Conservation (phyloP, 108 stramenopile genomes). For the Skeletonema costatum region DNA sequence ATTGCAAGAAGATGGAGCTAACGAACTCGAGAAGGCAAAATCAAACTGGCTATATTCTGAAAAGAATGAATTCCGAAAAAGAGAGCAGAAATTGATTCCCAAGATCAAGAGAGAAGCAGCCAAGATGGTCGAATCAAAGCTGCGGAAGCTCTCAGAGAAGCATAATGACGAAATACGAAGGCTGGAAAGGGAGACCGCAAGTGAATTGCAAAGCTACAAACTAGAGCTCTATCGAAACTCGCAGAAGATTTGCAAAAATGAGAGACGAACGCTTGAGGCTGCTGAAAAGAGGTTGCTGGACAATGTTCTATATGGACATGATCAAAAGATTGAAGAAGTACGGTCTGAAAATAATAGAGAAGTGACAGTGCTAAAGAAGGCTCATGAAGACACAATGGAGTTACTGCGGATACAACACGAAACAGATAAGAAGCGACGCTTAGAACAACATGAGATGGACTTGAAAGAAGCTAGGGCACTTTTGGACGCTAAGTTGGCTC, state of each 20-base stretch:
- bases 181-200: conserved; percentile 18
- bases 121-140: conserved; percentile 29
- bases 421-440: not conserved
- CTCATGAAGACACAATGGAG: not conserved
- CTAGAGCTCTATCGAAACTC: conserved; percentile 30
- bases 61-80: conserved; percentile 23
- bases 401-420: not conserved
- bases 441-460: not conserved
- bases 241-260: conserved; percentile 19
- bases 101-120: conserved; percentile 43
- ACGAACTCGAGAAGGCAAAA: conserved; percentile 28
- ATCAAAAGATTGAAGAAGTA: conserved; percentile 27
- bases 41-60: conserved; percentile 30
- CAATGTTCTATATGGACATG: not conserved
- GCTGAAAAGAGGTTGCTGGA: conserved; percentile 23
- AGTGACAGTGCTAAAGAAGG: not conserved
- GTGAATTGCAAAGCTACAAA: conserved; percentile 28
- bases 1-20: conserved; percentile 18
- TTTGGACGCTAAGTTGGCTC: not conserved
- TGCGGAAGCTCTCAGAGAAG: conserved; percentile 23
- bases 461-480: not conserved
- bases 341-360: not conserved
- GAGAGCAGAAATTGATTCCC: conserved; percentile 23
- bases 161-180: conserved; percentile 28
- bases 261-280: conserved; percentile 12